Conservation (phyloP, 176 grass and related monocot species). For the Olyra latifolia region DNA sequence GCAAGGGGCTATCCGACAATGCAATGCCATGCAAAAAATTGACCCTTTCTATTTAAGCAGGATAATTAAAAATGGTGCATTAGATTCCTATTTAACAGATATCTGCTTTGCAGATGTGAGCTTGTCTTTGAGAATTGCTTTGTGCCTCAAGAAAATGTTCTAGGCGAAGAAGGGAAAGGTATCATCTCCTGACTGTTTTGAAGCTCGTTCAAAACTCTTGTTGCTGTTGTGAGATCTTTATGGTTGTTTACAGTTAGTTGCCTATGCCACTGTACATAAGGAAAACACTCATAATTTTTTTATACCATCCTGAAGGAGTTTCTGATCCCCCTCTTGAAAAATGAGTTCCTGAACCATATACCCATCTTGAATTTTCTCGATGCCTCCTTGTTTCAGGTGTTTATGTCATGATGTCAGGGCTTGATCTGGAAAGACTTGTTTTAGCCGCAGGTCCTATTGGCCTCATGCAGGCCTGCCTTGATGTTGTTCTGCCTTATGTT, state of each 20-base stretch:
- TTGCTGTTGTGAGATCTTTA: neutral
- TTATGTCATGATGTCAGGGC: conserved; percentile 99
- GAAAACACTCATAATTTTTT: neutral
- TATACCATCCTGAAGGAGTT: neutral
- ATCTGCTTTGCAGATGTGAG: conserved; percentile 67
- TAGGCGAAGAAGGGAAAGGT: conserved; percentile 94
- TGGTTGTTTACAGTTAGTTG: conserved; percentile 12
- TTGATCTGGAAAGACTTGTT: conserved; percentile 96
- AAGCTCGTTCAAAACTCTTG: neutral
- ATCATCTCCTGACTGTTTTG: conserved; percentile 5
- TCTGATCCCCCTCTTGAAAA: neutral
- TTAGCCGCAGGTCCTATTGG: conserved; percentile 86
- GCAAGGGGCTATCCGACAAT: no score
- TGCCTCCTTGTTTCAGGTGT: conserved; percentile 62
- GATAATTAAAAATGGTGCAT: neutral
- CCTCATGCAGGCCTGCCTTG: conserved; percentile 97
- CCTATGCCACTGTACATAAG: neutral
- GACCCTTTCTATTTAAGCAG: conserved; percentile 14
- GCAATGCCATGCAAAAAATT: no score
- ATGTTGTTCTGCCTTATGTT: conserved; percentile 89
- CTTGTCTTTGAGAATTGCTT: conserved; percentile 99
- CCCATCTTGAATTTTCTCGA: conserved; percentile 3
- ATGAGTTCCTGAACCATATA: neutral
- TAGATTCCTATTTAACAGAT: neutral
- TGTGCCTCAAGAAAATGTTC: conserved; percentile 85